Evolutionary conservation across 352 stramenopile species (phyloP), one percentile per base, ranked within the genome.

Genomic region (Pythium volutum): DNA sequence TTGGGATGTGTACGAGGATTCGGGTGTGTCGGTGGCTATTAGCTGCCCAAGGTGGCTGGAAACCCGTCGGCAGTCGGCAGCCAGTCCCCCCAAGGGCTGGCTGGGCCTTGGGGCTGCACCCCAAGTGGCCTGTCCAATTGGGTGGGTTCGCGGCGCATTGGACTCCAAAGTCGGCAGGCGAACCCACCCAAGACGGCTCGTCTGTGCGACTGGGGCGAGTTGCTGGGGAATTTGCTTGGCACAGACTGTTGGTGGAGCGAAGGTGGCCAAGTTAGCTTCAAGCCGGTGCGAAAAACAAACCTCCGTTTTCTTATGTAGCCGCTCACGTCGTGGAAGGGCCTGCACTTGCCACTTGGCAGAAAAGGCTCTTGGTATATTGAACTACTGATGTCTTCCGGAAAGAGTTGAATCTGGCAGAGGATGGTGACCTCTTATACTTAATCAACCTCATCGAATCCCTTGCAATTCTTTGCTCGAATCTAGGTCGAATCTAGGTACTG

Each of bases 231-330:
- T 18, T 16, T 52, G 60, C 60, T 67, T 67, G 45, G 43, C 53
- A 67, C 54, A 67, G 58, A 62, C 49, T 67, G 53, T 62, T 67
- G 61, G 61, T 67, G 47, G 46, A n/a, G 46, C 26, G 29, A 61
- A 62, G 42, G 54, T 67, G 53, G 60, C 52, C 22, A 25, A 7
- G 8, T 25, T 8, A 11, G 31, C 3, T 36, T 60, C 51, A 41
- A 56, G n/a, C 43, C 42, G 51, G 26, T 33, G 42, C 23, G 33
- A 12, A 56, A 41, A n/a, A n/a, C n/a, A n/a, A n/a, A 57, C 52
- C 61, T 67, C 46, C 49, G 41, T 41, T 25, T 58, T 29, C 36
- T 49, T 15, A 67, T 67, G 38, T 33, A 36, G 48, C 46, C 43
- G 23, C 38, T 62, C 34, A 27, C 5, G 36, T 2, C 18, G 52